Conservation (phyloP, 192 early-diverging fungal genomes). For the Linnemannia zychae region DNA sequence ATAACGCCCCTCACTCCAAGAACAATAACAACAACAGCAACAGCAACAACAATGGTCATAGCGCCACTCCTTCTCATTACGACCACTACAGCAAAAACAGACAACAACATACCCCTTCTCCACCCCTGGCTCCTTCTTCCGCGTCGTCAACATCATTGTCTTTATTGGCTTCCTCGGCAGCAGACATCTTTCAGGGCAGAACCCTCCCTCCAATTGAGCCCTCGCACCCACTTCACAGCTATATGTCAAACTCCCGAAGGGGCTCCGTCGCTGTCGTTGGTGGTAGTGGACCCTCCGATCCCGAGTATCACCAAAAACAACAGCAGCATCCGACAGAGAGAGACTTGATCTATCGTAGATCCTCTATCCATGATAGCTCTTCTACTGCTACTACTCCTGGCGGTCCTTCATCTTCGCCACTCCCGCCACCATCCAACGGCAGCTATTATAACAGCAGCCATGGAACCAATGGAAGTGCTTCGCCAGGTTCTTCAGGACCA, state of each 20-base stretch:
- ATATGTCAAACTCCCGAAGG: conserved; percentile 50
- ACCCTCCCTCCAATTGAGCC: conserved; percentile 48
- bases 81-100: background rate
- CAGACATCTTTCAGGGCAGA: conserved; percentile 34
- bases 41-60: conserved; percentile 9
- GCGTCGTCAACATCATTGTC: background rate
- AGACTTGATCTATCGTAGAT: conserved; percentile 25
- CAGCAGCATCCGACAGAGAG: background rate
- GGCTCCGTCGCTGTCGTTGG: conserved; percentile 21
- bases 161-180: conserved; percentile 21
- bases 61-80: background rate
- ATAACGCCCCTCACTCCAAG: background rate
- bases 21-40: background rate
- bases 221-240: conserved; percentile 44
- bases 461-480: background rate
- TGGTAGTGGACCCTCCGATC: background rate
- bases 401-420: background rate
- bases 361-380: conserved; percentile 15
- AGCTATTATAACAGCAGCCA: background rate
- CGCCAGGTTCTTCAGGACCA: background rate
- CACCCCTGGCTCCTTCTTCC: conserved; percentile 8
- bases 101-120: conserved; percentile 33
- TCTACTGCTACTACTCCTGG: background rate
- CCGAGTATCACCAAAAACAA: conserved; percentile 20
- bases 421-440: background rate